These are phyloP conservation scores for Talaromyces thailandensis DNA, from an alignment of 495 filamentous ascomycete genomes.

Conservation along the genomic window DNA sequence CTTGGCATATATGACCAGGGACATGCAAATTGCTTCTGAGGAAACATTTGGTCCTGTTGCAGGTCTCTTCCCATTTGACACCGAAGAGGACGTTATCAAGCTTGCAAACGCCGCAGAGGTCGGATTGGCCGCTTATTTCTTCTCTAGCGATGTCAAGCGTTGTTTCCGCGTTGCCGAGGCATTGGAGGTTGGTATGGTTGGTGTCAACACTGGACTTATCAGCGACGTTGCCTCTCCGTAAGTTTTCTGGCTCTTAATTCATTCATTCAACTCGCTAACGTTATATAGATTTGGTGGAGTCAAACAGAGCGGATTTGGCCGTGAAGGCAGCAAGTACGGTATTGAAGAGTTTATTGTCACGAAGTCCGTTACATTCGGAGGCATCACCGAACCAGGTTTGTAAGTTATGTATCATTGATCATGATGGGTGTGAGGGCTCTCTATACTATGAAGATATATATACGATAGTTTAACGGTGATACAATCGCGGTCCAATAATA, in stretches of 20 bases:
- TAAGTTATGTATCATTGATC: constrained; percentile 9
- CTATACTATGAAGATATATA: too few relatives aligned
- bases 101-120: constrained; percentile 65
- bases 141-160: constrained; percentile 53
- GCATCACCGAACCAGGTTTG: constrained; percentile 49
- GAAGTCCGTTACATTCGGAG: constrained; percentile 83
- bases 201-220: constrained; percentile 28
- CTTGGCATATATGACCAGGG: constrained; percentile 56
- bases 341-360: constrained; percentile 80
- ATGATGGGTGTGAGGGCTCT: too few relatives aligned
- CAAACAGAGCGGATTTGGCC: constrained; percentile 44
- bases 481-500: too few relatives aligned
- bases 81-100: constrained; percentile 64
- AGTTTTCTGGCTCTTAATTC: too few relatives aligned
- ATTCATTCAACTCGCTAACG: not conserved
- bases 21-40: constrained; percentile 60
- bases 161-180: constrained; percentile 62
- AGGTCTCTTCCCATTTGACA: constrained; percentile 63
- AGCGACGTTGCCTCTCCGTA: constrained; percentile 16
- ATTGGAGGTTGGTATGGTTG: constrained; percentile 48
- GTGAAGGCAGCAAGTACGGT: constrained; percentile 72
- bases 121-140: constrained; percentile 75
- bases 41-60: constrained; percentile 79
- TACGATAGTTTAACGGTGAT: too few relatives aligned
- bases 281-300: constrained; percentile 40